Base-by-base conservation (phyloP, 1,284 basidiomycete genomes). In the Inonotus obliquus region DNA sequence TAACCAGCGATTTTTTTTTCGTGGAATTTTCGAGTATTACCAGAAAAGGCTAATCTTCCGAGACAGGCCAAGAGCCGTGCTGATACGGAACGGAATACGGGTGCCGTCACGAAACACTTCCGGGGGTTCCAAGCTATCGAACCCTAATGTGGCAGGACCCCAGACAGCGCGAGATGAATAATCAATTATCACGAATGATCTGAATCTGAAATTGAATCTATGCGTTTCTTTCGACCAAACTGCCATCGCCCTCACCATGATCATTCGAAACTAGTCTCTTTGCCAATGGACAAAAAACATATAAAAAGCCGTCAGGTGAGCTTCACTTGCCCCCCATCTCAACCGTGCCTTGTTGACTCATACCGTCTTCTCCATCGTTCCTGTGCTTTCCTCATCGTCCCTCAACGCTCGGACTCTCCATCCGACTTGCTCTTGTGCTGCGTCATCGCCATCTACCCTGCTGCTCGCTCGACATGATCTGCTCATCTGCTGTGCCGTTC, bases 141-240 rank as follows among this genome's bases (percentile, higher is more conserved):
- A 23, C 19, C 47, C 25, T 7, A 25, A 49, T 4, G 47, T 1
- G 13, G 17, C 4, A 1, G 27, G 27, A 29, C 51, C 27, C 27
- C 29, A 27, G 51, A 35, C 14, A 52, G 10, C 29, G 2, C 14
- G 29, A 32, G 35, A 27, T 25, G n/a, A 11, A 21, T n/a, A 44
- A 44, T 19, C n/a, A 14, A 6, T n/a, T 44, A 39, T 13, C 11
- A 39, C 11, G 11, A 39, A 39, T 44, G 41, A 44, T 17, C 41
- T 52, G 51, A 32, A 52, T 52, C 51, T 52, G 51, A 52, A 52
- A 52, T 52, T 52, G 51, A 32, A 52, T 52, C 51, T 52, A 5
- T 35, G 25, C 51, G 51, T 52, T 52, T 52, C 51, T 52, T 35
- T 52, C 17, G 23, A 27, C 27, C 29, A 35, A 5, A 13, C 27